Evolutionary conservation across 31 red algal species (phyloP).

Genomic region (Pterothamnion heteromorphum): DNA sequence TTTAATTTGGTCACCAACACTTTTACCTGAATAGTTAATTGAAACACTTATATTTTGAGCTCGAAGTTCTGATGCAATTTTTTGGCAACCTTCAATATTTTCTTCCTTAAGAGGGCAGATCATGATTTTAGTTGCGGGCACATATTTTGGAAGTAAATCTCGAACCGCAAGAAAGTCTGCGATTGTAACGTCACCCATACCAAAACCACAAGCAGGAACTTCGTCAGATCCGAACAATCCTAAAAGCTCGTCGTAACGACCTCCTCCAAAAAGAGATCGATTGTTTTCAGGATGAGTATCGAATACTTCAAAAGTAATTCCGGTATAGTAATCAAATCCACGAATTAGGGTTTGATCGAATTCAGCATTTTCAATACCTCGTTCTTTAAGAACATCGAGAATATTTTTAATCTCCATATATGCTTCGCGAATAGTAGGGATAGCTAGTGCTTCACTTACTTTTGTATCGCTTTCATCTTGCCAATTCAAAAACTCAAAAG

Average conservation of each 20-base stretch:
- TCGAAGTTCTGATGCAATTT: neutral
- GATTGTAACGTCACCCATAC: neutral
- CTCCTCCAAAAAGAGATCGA: neutral
- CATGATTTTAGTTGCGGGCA: neutral
- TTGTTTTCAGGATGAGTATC: neutral
- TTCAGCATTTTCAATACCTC: neutral
- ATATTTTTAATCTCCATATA: neutral
- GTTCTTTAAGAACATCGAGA: neutral
- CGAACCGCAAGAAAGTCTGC: neutral
- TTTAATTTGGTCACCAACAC: neutral
- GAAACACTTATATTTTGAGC: neutral
- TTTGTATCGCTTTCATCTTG: neutral
- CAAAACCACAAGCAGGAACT: neutral
- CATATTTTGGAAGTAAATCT: neutral
- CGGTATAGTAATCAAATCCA: neutral
- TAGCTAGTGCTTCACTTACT: neutral
- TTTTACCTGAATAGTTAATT: neutral
- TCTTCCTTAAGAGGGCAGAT: neutral
- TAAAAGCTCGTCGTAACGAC: neutral
- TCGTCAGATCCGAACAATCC: neutral
- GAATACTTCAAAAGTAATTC: constrained; percentile 8
- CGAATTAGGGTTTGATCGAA: neutral
- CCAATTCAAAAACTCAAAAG: neutral
- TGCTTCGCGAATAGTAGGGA: neutral
- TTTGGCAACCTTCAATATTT: neutral